Conservation (phyloP, 495 filamentous ascomycete species). For the Xylaria telfairii region DNA sequence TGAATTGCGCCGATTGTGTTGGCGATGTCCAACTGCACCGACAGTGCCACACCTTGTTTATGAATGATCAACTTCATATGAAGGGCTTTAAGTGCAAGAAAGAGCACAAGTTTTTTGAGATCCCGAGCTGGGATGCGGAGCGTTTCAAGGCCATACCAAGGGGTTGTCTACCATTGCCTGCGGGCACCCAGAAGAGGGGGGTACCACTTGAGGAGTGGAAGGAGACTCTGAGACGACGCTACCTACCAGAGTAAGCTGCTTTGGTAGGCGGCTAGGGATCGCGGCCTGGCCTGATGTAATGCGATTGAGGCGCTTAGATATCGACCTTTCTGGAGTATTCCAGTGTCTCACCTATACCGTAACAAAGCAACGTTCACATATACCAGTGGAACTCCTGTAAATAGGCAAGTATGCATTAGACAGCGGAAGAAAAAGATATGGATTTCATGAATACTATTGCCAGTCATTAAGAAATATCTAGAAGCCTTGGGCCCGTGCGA, state of each 20-base stretch:
- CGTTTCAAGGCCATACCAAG: conserved; percentile 39
- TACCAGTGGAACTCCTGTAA: neutral
- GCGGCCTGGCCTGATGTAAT: neutral
- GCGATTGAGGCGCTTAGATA: neutral
- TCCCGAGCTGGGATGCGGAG: conserved; percentile 44
- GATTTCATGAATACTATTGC: neutral
- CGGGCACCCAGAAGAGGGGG: conserved; percentile 35
- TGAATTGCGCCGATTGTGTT: conserved; percentile 35
- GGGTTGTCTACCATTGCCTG: conserved; percentile 30
- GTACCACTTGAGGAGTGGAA: conserved; percentile 49
- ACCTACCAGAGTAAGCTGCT: conserved; percentile 23
- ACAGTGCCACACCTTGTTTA: conserved; percentile 40
- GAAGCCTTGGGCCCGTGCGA: neutral
- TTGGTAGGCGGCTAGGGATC: neutral
- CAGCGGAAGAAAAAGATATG: neutral
- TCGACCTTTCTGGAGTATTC: neutral
- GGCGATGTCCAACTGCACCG: conserved; percentile 30
- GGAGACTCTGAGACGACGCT: conserved; percentile 35
- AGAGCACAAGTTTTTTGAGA: conserved; percentile 44
- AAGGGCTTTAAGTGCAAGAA: conserved; percentile 42
- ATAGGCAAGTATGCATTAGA: neutral
- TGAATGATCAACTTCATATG: conserved; percentile 34
- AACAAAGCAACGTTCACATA: neutral
- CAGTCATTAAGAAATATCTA: neutral
- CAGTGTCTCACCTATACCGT: neutral